phyloP scores from a whole-genome alignment of 2,329 filamentous ascomycete genomes.

The Scedosporium dehoogii region DNA sequence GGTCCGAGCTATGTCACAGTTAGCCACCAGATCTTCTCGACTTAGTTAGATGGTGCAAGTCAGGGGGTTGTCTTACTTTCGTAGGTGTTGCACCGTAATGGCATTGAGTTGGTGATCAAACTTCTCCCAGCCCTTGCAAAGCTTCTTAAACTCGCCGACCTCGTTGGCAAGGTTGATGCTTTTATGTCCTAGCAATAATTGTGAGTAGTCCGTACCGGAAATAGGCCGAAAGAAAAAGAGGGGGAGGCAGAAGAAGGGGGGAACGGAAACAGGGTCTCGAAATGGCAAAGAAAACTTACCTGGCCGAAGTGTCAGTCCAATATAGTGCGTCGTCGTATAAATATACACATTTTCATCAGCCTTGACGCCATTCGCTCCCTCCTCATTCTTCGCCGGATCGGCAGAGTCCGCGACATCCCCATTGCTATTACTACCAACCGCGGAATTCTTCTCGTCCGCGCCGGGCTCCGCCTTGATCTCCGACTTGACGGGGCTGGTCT shows the following conservation, averaged over 20 bases:
- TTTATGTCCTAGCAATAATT: constrained; percentile 43
- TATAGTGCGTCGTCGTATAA: constrained; percentile 89
- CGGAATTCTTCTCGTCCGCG: constrained; percentile 22
- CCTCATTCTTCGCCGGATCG: constrained; percentile 8
- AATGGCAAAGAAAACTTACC: constrained; percentile 40
- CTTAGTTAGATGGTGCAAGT: constrained; percentile 11
- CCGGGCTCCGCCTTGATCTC: constrained; percentile 23
- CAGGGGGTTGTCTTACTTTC: constrained; percentile 54
- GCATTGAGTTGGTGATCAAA: constrained; percentile 69
- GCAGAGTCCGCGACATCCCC: constrained; percentile 36
- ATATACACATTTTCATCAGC: constrained; percentile 28
- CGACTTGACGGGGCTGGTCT: constrained; percentile 39
- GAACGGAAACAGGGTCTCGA: too few species aligned
- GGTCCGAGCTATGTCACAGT: constrained; percentile 53
- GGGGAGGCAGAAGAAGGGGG: neutral
- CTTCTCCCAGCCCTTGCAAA: constrained; percentile 65
- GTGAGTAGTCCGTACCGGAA: too few species aligned
- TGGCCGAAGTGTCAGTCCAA: constrained; percentile 71
- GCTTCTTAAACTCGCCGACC: constrained; percentile 77
- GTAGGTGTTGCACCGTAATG: constrained; percentile 71
- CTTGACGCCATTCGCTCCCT: constrained; percentile 9
- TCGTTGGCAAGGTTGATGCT: constrained; percentile 70
- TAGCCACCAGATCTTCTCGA: neutral
- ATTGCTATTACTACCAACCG: constrained; percentile 21
- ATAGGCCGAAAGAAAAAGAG: neutral